Evolutionary conservation across 345 rosid genomes (phyloP), one percentile per base, ranked within the genome.

Genomic region (Populus davidiana): DNA sequence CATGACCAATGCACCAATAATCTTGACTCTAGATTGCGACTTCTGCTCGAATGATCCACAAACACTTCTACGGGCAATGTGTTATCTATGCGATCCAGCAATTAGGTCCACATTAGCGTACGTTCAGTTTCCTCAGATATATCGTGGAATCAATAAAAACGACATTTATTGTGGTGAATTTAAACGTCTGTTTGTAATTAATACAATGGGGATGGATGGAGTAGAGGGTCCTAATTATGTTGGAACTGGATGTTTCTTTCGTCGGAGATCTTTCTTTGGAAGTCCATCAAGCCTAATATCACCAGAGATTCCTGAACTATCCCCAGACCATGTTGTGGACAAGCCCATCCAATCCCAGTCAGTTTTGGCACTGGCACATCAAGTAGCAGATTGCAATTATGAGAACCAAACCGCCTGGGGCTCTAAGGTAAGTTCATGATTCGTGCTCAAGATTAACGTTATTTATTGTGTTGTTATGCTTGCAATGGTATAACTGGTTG

Each of bases 21-120:
- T 93, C 47, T 80, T 93, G 80, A 88, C 94, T 21, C 75, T 90
- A 43, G 99, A 95, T n/a, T 91, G 99, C 70, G 99, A 95, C 85
- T 91, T 87, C 91, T 79, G 86, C 77, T 93, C 98, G 1, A 95
- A 91, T 77, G 89, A 93, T 74, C 93, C 97, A 0, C 67, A 25
- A 31, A 83, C 96, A 1, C 88, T 85, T 38, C 74, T 61, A 7
- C 88, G 89, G n/a, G 85, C 78, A 14, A 56, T 92, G 17, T 91
- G 97, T 54, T 90, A 92, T 76, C 44, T 88, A 1, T 80, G 71
- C 1, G 92, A 94, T n/a, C 88, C 90, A 1, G 61, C 63, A 21
- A 67, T 73, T 10, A 68, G 44, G 5, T 64, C 88, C 8, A 64
- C 5, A 33, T 59, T 81, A 16, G 91, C 84, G 0, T 93, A n/a